A percentile compares a stretch with the other conserved stretches of the same genome.
Conservation (phyloP, 805 yeast genomes). For the Priceomyces medius region DNA sequence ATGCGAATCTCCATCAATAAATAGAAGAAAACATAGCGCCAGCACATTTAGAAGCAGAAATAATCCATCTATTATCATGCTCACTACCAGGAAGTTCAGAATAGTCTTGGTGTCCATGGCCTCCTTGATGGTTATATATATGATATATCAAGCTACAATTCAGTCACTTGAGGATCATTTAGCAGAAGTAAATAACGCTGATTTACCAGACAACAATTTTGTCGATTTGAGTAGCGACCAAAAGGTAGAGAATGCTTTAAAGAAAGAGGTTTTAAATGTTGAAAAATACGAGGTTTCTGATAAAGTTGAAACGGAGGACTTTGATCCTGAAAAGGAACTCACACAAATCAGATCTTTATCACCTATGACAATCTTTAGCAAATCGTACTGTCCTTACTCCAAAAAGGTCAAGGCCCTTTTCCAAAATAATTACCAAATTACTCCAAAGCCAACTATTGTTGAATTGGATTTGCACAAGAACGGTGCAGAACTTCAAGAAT, state of each 20-base stretch:
- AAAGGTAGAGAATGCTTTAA: conserved; percentile 39
- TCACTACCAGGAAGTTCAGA: not conserved
- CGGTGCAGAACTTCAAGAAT: conserved; percentile 73
- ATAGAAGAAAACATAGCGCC: too few relatives aligned
- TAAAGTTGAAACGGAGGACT: conserved; percentile 15
- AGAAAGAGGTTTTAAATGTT: conserved; percentile 27
- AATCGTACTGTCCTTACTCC: conserved; percentile 71
- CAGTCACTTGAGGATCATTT: not conserved
- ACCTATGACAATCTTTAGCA: conserved; percentile 64
- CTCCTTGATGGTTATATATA: not conserved
- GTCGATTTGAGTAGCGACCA: conserved; percentile 37
- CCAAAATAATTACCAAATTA: conserved; percentile 59
- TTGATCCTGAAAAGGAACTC: conserved; percentile 43
- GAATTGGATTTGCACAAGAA: conserved; percentile 80
- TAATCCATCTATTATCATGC: not conserved
- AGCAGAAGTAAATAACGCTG: conserved; percentile 6
- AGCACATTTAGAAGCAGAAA: too few relatives aligned
- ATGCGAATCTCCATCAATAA: too few relatives aligned
- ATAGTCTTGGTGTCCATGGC: not conserved
- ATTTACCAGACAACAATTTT: conserved; percentile 19
- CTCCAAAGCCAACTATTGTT: conserved; percentile 70
- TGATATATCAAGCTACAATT: not conserved
- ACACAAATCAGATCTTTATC: conserved; percentile 55
- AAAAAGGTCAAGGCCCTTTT: conserved; percentile 67
- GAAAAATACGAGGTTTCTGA: conserved; percentile 12